Evolutionary conservation across 176 grass and related monocot species (phyloP), one percentile per base, ranked within the genome.

Genomic region (Rhynchospora tenuis): DNA sequence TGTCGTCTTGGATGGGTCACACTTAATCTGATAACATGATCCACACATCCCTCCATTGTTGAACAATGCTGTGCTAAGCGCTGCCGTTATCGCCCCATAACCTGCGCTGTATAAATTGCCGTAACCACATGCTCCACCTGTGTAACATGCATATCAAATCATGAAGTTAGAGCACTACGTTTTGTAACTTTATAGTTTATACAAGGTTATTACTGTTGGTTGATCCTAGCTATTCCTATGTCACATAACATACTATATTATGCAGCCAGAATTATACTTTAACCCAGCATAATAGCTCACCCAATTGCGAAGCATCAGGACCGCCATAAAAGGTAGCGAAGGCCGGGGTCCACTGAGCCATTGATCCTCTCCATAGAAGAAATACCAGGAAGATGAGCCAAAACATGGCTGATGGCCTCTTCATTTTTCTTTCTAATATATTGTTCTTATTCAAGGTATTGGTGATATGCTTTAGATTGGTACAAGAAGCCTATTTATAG

Each of bases 101-200:
- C 88, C 78, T 19, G 27, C 88, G 1, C 0, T 81, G 78, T 85
- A 70, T 5, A 84, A 73, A 52, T 89, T 79, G 20, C 83, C 78
- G 8, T 89, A 89, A 6, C 88, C 83, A 57, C 83, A 89, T 44
- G 83, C 88, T 70, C 83, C 83, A 2, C 77, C 87, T 89, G 64
- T 71, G 3, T 42, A 59, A 38, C 7, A 45, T 45, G 6, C 59
- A 14, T 19, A 63, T 44, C 14, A 9, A 14, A 23, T 5, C 28
- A 45, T 58, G 7, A 85, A 46, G 6, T 33, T 61, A 24, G 1
- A 24, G 1, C 24, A 51, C 31, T 47, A 22, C 1, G 65, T 7
- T 51, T 54, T n/a, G n/a, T n/a, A n/a, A n/a, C n/a, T n/a, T n/a
- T n/a, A n/a, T n/a, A n/a, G n/a, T n/a, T n/a, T 31, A 74, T 51